Evolutionary conservation across 2,329 filamentous ascomycete species (phyloP).

Genomic region (Penicillium sp.): DNA sequence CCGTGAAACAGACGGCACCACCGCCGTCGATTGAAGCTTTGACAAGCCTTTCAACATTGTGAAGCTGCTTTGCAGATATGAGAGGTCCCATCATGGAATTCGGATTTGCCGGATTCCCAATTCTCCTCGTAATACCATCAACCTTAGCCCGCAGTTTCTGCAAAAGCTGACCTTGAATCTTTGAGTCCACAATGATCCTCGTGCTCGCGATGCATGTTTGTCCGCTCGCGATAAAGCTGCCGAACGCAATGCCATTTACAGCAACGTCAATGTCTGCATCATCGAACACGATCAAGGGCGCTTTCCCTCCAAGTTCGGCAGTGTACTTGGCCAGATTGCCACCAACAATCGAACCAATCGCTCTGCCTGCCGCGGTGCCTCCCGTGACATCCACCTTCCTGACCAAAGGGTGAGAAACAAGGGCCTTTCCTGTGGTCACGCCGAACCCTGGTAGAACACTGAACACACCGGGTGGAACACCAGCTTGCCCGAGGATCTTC

Average conservation of each 20-base stretch:
- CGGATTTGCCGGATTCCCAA: constrained; percentile 16
- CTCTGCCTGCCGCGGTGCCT: constrained; percentile 33
- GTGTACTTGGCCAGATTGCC: constrained; percentile 37
- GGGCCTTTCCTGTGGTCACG: constrained; percentile 42
- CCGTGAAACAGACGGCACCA: constrained; percentile 2
- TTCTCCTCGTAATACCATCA: constrained; percentile 44
- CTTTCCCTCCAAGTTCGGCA: constrained; percentile 42
- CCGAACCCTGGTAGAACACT: constrained; percentile 57
- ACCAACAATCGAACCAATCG: constrained; percentile 35
- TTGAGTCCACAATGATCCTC: constrained; percentile 53
- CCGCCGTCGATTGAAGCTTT: constrained; percentile 1
- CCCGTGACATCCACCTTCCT: constrained; percentile 41
- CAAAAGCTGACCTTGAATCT: constrained; percentile 43
- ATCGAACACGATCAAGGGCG: constrained; percentile 37
- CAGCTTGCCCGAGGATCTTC: constrained; percentile 43
- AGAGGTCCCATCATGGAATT: constrained; percentile 23
- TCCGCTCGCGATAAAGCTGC: constrained; percentile 55
- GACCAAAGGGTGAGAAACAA: constrained; percentile 33
- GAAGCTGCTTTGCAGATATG: constrained; percentile 17
- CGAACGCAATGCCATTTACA: constrained; percentile 40
- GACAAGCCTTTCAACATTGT: constrained; percentile 15
- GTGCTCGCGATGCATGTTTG: constrained; percentile 61
- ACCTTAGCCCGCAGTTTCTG: constrained; percentile 45
- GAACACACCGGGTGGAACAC: constrained; percentile 46
- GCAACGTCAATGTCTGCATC: constrained; percentile 34